Evolutionary conservation across 2,329 filamentous ascomycete genomes (phyloP).

Genomic region (Neodidymelliopsis sp.): DNA sequence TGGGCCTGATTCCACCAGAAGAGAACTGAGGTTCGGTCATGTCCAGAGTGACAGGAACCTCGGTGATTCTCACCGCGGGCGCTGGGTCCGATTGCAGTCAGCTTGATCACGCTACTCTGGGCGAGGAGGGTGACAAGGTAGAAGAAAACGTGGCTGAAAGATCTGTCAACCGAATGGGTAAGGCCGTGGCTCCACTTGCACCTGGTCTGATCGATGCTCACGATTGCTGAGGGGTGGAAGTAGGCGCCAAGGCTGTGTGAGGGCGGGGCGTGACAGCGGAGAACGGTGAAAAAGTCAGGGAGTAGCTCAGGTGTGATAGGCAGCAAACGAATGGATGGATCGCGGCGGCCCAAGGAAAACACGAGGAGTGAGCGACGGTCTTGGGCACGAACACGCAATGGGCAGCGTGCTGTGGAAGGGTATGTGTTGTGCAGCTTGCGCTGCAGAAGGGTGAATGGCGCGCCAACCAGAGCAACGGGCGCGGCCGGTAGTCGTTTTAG

Average conservation of each 20-base stretch:
- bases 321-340: conserved; percentile 6
- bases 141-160: conserved; percentile 36
- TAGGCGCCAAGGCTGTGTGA: conserved; percentile 11
- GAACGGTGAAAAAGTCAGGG: conserved; percentile 1
- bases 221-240: conserved; percentile 18
- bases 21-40: conserved; percentile 23
- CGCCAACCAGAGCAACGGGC: conserved; percentile 10
- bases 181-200: conserved; percentile 29
- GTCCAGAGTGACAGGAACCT: conserved; percentile 16
- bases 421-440: conserved; percentile 18
- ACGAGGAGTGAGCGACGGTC: conserved; percentile 11
- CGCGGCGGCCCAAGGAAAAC: conserved; percentile 2
- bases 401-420: conserved; percentile 12
- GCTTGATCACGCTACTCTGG: conserved; percentile 23
- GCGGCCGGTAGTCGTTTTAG: conserved; percentile 14
- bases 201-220: conserved; percentile 15
- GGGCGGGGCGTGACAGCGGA: conserved; percentile 22
- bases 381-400: conserved; percentile 13
- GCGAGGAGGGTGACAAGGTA: conserved; percentile 24
- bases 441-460: conserved; percentile 16
- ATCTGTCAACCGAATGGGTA: conserved; percentile 32
- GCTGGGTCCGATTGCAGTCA: conserved; percentile 20
- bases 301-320: conserved; percentile 2
- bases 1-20: conserved; percentile 8
- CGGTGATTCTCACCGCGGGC: conserved; percentile 8